These are phyloP conservation scores for Artemisia annua DNA, from an alignment of 129 eudicot genomes.

Conservation along the genomic window DNA sequence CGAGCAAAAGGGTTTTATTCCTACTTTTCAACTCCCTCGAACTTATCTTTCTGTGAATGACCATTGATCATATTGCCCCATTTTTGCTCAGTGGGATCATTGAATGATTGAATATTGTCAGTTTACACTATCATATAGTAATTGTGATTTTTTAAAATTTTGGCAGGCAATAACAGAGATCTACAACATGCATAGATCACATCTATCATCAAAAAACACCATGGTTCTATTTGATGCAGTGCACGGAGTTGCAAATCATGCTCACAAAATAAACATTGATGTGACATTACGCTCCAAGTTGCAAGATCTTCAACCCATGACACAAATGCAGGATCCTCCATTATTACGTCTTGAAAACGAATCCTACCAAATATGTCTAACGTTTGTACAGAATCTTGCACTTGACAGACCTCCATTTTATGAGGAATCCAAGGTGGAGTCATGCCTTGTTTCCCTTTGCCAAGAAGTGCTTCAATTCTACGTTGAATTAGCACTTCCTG, in stretches of 20 bases:
- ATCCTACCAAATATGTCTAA: constrained; percentile 82
- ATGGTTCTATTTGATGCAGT: constrained; percentile 59
- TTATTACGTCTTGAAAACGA: constrained; percentile 89
- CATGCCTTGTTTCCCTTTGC: constrained; percentile 72
- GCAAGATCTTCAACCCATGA: constrained; percentile 63
- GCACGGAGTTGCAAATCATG: constrained; percentile 67
- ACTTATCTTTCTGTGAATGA: constrained; percentile 4
- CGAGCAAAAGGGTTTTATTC: neutral
- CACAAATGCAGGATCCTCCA: constrained; percentile 98
- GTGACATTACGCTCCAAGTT: constrained; percentile 60
- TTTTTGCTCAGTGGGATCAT: neutral
- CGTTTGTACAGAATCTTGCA: constrained; percentile 69
- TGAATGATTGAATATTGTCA: neutral
- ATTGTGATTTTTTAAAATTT: neutral
- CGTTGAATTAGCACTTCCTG: constrained; percentile 51
- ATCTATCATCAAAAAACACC: constrained; percentile 59
- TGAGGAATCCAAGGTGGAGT: constrained; percentile 69
- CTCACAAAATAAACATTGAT: constrained; percentile 76
- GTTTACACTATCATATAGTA: neutral
- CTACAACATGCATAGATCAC: constrained; percentile 65
- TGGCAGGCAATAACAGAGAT: constrained; percentile 86
- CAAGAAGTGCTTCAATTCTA: constrained; percentile 71
- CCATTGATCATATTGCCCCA: neutral
- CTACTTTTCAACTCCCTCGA: constrained; percentile 4
- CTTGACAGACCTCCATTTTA: constrained; percentile 50